These are phyloP conservation scores for Fusarium austroafricanum DNA, from an alignment of 2,329 filamentous ascomycete genomes.

Conservation along the genomic window DNA sequence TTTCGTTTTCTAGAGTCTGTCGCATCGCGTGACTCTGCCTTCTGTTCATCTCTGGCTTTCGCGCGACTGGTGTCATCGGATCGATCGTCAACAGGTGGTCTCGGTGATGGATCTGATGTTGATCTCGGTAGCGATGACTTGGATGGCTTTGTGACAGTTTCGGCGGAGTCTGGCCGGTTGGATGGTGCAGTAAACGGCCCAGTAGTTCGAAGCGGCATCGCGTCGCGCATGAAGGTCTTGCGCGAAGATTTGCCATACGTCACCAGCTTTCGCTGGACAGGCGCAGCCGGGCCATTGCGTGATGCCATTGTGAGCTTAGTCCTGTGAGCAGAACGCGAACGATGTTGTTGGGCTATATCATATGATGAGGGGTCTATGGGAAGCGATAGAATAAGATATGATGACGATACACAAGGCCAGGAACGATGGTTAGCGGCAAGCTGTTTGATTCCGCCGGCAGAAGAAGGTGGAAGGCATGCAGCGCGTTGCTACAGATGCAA, in stretches of 20 bases:
- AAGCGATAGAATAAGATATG: constrained; percentile 6
- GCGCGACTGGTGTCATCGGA: constrained; percentile 4
- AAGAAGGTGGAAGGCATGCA: constrained; percentile 11
- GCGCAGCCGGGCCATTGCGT: constrained; percentile 36
- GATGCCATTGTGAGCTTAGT: constrained; percentile 35
- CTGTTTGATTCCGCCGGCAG: constrained; percentile 10
- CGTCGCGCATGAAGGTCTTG: constrained; percentile 37
- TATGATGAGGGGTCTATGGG: constrained; percentile 2
- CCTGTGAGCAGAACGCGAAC: constrained; percentile 7
- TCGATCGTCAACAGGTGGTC: constrained; percentile 16
- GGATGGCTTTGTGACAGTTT: constrained; percentile 27
- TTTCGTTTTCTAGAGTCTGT: constrained; percentile 42
- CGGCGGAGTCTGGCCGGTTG: constrained; percentile 18
- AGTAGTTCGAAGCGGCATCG: constrained; percentile 39
- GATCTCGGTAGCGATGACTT: constrained; percentile 31
- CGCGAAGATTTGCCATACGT: constrained; percentile 47
- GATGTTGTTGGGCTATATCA: constrained; percentile 23
- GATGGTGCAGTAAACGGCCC: constrained; percentile 27
- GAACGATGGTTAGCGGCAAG: constrained; percentile 4
- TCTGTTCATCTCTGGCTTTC: constrained; percentile 10
- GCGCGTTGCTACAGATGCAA: constrained; percentile 10
- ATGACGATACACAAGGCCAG: neutral
- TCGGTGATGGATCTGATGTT: constrained; percentile 31
- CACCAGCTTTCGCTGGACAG: constrained; percentile 40
- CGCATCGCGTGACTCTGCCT: constrained; percentile 26